phyloP scores from a whole-genome alignment of 306 rosid species.

The Aeschynomene evenia region DNA sequence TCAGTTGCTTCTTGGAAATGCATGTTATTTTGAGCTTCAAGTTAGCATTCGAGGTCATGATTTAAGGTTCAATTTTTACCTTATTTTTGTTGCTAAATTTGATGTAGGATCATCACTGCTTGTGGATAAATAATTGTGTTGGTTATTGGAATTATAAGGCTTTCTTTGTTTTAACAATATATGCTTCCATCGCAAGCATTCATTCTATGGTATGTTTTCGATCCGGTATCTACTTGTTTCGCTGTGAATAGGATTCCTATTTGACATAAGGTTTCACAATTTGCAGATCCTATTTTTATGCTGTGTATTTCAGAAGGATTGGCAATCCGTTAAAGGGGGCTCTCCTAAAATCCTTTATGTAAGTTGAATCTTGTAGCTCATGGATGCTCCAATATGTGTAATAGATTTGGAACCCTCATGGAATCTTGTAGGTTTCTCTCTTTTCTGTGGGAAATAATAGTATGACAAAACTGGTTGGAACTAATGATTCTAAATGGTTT shows the following conservation, averaged over 20 bases:
- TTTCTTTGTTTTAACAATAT: constrained; percentile 55
- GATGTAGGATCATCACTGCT: constrained; percentile 91
- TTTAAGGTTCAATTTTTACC: constrained; percentile 2
- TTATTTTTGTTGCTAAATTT: constrained; percentile 28
- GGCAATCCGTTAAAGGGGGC: constrained; percentile 38
- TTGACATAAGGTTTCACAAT: constrained; percentile 25
- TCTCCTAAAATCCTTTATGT: constrained; percentile 61
- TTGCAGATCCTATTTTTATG: constrained; percentile 54
- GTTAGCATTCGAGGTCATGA: background rate
- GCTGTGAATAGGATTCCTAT: background rate
- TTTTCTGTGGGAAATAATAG: background rate
- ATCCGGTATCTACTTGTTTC: constrained; percentile 20
- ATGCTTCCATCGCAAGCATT: constrained; percentile 57
- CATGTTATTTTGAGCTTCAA: background rate
- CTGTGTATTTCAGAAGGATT: constrained; percentile 58
- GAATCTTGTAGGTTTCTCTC: background rate
- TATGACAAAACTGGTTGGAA: background rate
- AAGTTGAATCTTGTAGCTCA: constrained; percentile 36
- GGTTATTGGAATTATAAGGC: constrained; percentile 93
- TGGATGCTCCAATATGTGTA: constrained; percentile 14
- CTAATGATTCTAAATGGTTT: constrained; percentile 6
- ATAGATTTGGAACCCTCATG: background rate
- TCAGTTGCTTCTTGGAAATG: constrained; percentile 28
- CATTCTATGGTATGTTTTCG: constrained; percentile 59
- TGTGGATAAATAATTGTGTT: constrained; percentile 88